Base-by-base conservation (phyloP, 2,329 filamentous ascomycete species). In the Hypocrella siamensis region DNA sequence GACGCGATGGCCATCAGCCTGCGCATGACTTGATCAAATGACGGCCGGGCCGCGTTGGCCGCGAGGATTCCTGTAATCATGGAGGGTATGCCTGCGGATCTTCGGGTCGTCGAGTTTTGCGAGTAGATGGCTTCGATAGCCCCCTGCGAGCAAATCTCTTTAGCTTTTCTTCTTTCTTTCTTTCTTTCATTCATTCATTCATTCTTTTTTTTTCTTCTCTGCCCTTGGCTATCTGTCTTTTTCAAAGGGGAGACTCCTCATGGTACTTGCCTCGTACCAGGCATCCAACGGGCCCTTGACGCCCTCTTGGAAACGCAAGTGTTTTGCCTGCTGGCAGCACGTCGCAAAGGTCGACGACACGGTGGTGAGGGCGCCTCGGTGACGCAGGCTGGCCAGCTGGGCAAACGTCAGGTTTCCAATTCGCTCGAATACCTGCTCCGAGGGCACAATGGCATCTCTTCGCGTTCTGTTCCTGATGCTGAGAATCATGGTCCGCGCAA, bases 341-440 rank as follows among this genome's bases (percentile, higher is more conserved):
- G 71, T 66, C 2, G 74, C 69, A 52, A 94, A 96, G 0, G 86
- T 93, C 32, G 84, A 75, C 1, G 88, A 81, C 2, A 96, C 90
- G 0, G 88, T 88, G 0, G 84, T 90, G 47, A 96, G 93, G 6
- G 90, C 90, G 35, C 90, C 90, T 35, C 90, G 71, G 52, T 98
- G 90, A 26, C 90, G 72, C 19, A 98, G 62, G 32, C 72, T 80
- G 0, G 83, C 74, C 7, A 98, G 63, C 47, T 98, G 83, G 3
- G 71, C 70, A 47, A 94, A 93, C 12, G 82, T 78, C 6, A 93
- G 57, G 25, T 70, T 62, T 7, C 85, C 85, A 24, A 88, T 70
- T 7, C 57, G 59, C 25, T 70, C 62, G 38, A 85, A 81, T 1
- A 77, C 62, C 2, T 62, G 53, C 8, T 51, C 46, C 2, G 60